These are phyloP conservation scores for Fusarium proliferatum DNA, from an alignment of 2,329 filamentous ascomycete genomes.

Conservation along the genomic window DNA sequence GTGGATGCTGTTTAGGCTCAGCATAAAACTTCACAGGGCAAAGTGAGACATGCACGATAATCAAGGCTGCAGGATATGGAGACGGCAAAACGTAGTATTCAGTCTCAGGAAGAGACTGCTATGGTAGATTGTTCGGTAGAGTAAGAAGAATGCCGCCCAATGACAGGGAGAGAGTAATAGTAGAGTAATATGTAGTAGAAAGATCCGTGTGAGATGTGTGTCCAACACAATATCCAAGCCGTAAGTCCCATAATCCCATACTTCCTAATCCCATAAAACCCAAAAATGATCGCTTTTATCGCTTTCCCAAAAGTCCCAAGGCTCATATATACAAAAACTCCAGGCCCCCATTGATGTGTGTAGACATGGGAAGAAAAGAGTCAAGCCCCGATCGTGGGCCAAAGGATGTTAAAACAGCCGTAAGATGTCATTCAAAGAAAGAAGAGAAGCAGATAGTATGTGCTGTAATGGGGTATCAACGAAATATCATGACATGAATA, in stretches of 20 bases:
- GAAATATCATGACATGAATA: slow-evolving; percentile 36
- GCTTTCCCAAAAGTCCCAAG: slow-evolving; percentile 27
- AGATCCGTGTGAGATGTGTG: slow-evolving; percentile 9
- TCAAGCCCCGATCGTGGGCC: slow-evolving; percentile 15
- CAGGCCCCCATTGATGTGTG: slow-evolving; percentile 13
- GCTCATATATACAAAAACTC: slow-evolving; percentile 28
- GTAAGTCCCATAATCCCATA: slow-evolving; percentile 30
- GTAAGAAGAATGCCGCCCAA: slow-evolving; percentile 24
- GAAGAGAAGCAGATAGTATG: slow-evolving; percentile 27
- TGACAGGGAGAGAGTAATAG: slow-evolving; percentile 11
- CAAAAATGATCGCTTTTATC: slow-evolving; percentile 33
- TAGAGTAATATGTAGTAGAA: slow-evolving; percentile 23
- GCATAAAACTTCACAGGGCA: neutral
- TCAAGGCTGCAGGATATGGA: slow-evolving; percentile 25
- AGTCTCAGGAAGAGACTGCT: slow-evolving; percentile 12
- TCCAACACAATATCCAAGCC: slow-evolving; percentile 11
- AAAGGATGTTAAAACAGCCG: slow-evolving; percentile 21
- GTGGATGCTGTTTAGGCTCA: slow-evolving; percentile 3
- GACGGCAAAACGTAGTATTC: slow-evolving; percentile 28
- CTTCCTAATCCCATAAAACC: slow-evolving; percentile 7
- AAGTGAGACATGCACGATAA: slow-evolving; percentile 7
- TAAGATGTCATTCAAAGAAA: slow-evolving; percentile 21
- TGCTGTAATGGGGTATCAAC: slow-evolving; percentile 40
- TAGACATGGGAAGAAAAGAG: slow-evolving; percentile 8
- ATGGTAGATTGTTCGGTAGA: slow-evolving; percentile 13